Conservation (phyloP, 805 yeast species). For the Isabelozyma gotoi region DNA sequence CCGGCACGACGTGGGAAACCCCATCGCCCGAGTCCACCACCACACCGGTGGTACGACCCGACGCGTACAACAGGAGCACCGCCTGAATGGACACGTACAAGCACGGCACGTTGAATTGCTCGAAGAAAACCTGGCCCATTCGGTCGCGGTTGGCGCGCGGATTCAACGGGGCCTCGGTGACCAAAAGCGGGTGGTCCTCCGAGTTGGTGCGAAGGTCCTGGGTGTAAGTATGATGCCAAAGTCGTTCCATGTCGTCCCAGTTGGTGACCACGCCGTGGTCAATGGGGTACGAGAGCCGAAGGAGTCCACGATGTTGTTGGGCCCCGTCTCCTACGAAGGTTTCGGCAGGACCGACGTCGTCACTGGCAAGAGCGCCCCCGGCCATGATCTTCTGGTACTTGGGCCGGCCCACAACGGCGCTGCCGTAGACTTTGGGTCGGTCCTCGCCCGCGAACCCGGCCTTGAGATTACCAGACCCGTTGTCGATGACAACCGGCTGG, state of each 20-base stretch:
- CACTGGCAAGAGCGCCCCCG: slow-evolving; percentile 23
- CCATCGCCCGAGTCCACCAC: slow-evolving; percentile 95
- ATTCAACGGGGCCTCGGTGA: slow-evolving; percentile 89
- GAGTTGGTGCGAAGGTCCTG: slow-evolving; percentile 55
- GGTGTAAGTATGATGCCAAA: slow-evolving; percentile 71
- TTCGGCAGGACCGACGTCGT: slow-evolving; percentile 48
- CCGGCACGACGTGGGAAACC: slow-evolving; percentile 83
- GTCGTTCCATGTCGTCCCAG: slow-evolving; percentile 83
- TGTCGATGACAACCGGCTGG: slow-evolving; percentile 47
- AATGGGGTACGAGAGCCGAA: slow-evolving; percentile 69
- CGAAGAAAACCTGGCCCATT: slow-evolving; percentile 67
- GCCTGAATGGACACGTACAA: slow-evolving; percentile 73
- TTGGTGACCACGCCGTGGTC: slow-evolving; percentile 74
- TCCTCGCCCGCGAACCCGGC: slow-evolving; percentile 95
- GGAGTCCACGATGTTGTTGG: slow-evolving; percentile 73
- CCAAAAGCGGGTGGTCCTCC: slow-evolving; percentile 83
- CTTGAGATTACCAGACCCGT: slow-evolving; percentile 80
- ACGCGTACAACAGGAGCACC: slow-evolving; percentile 78
- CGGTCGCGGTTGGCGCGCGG: slow-evolving; percentile 60
- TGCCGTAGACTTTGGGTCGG: slow-evolving; percentile 63
- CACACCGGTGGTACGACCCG: slow-evolving; percentile 88
- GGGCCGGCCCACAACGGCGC: slow-evolving; percentile 75
- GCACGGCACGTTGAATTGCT: slow-evolving; percentile 74
- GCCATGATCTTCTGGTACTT: slow-evolving; percentile 85
- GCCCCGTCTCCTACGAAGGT: slow-evolving; percentile 76